Evolutionary conservation across 2,329 filamentous ascomycete species (phyloP).

Genomic region (Madurella mycetomatis): DNA sequence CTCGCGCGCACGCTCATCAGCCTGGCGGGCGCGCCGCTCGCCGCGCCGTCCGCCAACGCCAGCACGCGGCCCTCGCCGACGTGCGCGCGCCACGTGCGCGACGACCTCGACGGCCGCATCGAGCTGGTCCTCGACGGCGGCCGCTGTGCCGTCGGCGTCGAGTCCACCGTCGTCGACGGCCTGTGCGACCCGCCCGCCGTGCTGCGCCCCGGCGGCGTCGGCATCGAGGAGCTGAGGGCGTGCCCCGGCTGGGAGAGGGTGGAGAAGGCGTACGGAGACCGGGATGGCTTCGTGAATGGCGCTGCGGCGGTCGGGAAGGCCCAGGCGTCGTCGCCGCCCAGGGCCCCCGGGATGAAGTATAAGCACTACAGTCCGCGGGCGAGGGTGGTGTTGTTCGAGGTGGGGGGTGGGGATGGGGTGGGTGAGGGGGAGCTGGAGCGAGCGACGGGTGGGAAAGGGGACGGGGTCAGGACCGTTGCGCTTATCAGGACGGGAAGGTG

Average conservation of each 20-base stretch:
- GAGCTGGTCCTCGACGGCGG: constrained; percentile 87
- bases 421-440: constrained; percentile 14
- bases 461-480: constrained; percentile 37
- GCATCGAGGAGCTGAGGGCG: constrained; percentile 69
- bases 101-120: constrained; percentile 79
- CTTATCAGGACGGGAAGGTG: constrained; percentile 55
- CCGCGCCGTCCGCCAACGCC: constrained; percentile 90
- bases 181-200: constrained; percentile 75
- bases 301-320: constrained; percentile 53
- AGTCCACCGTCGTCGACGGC: constrained; percentile 95
- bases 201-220: constrained; percentile 80
- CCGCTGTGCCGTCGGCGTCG: constrained; percentile 79
- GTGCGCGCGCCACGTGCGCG: constrained; percentile 78
- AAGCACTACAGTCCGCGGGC: constrained; percentile 95
- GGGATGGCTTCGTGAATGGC: constrained; percentile 57
- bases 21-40: constrained; percentile 71
- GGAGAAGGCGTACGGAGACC: constrained; percentile 63
- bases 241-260: constrained; percentile 80
- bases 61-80: constrained; percentile 92
- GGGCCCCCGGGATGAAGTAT: constrained; percentile 98
- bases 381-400: constrained; percentile 76
- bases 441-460: constrained; percentile 17
- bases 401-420: neutral
- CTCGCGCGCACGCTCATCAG: constrained; percentile 87
- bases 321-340: too few species aligned